A percentile compares a stretch with the other conserved stretches of the same genome.
Evolutionary conservation across 768 basidiomycete genomes (phyloP).

Genomic region (Agaricus subrufescens): DNA sequence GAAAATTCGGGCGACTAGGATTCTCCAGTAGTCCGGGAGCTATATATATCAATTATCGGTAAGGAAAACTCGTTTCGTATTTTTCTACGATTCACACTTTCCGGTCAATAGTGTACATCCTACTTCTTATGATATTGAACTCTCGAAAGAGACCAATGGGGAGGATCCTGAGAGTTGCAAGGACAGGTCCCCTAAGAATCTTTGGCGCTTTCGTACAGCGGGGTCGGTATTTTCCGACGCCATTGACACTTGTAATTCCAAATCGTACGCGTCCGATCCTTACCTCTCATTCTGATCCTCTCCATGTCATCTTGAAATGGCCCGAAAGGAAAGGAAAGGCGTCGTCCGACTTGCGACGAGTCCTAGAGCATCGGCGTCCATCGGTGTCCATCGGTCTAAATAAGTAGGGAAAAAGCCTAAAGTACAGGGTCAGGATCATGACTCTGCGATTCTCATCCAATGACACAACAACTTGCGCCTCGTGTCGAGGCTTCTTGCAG

Average conservation of each 20-base stretch:
- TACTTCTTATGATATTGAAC: too few species aligned
- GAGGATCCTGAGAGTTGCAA: background rate
- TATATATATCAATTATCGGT: too few species aligned
- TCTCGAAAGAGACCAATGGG: too few species aligned
- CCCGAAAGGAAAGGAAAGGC: background rate
- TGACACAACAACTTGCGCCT: constrained; percentile 7
- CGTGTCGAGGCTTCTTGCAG: constrained; percentile 25
- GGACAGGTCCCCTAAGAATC: too few species aligned
- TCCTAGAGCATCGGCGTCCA: background rate
- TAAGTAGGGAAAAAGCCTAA: background rate
- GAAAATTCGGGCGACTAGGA: too few species aligned
- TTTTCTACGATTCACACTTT: too few species aligned
- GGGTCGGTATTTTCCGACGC: background rate
- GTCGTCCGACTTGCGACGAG: background rate
- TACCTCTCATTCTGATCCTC: background rate
- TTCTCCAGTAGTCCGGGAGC: too few species aligned
- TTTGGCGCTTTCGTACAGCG: background rate
- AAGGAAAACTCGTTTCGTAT: too few species aligned
- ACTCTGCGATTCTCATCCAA: background rate
- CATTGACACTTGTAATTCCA: background rate
- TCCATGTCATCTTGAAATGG: background rate
- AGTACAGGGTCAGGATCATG: background rate
- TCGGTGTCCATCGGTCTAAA: background rate
- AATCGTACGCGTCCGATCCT: background rate
- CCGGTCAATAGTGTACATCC: too few species aligned